Evolutionary conservation across 192 early-diverging fungal genomes (phyloP).

Genomic region (Cladochytrium replicatum): DNA sequence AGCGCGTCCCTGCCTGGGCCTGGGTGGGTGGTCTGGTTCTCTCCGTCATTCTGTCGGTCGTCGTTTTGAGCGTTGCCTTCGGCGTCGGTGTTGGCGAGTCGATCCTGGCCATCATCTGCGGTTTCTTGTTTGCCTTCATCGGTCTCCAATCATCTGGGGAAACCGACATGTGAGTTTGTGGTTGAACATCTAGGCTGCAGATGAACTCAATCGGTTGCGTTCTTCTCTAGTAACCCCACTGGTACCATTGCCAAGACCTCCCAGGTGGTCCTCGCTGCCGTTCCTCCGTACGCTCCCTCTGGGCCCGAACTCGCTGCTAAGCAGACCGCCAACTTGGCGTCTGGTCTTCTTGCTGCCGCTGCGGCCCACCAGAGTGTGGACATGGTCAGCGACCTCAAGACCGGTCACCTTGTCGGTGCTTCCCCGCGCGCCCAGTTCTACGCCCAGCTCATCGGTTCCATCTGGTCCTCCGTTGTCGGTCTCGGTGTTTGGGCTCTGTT

Average conservation of each 20-base stretch:
- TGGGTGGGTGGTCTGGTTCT: constrained; percentile 54
- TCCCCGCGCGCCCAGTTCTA: constrained; percentile 77
- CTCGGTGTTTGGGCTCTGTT: constrained; percentile 52
- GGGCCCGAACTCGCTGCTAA: constrained; percentile 46
- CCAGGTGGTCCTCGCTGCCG: constrained; percentile 71
- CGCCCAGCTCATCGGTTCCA: constrained; percentile 70
- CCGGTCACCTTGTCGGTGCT: constrained; percentile 71
- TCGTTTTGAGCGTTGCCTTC: constrained; percentile 56
- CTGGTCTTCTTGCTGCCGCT: constrained; percentile 68
- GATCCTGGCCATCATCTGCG: constrained; percentile 58
- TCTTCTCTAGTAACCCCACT: constrained; percentile 75
- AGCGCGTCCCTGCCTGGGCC: constrained; percentile 52
- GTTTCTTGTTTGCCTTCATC: constrained; percentile 63
- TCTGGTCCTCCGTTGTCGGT: constrained; percentile 49
- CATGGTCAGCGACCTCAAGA: constrained; percentile 76
- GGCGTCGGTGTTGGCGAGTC: constrained; percentile 56
- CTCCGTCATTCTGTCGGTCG: constrained; percentile 44
- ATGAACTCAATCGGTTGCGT: no score
- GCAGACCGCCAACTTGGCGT: constrained; percentile 61
- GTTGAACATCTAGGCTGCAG: no score
- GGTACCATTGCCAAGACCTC: constrained; percentile 75
- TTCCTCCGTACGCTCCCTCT: no score
- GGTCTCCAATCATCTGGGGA: constrained; percentile 74
- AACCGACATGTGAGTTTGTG: no score
- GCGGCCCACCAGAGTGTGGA: constrained; percentile 59